A percentile compares a stretch with the other conserved stretches of the same genome.
phyloP scores from a whole-genome alignment of 2,329 filamentous ascomycete genomes.

The Blastomyces emzantsi region DNA sequence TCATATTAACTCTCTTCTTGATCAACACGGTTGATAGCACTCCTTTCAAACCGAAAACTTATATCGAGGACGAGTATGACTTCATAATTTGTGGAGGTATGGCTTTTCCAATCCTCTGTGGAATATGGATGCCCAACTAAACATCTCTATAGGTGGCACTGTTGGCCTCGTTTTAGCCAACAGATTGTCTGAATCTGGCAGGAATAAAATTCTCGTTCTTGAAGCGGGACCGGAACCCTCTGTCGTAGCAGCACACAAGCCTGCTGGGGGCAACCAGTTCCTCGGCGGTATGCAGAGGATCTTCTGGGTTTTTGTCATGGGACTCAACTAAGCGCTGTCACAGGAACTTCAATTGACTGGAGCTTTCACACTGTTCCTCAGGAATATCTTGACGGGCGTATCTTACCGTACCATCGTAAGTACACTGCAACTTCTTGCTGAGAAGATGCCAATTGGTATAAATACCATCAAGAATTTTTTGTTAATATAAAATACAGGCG shows the following conservation, averaged over 20 bases:
- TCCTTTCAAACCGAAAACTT: background rate
- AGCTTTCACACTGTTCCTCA: conserved; percentile 19
- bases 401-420: conserved; percentile 14
- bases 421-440: background rate
- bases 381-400: conserved; percentile 12
- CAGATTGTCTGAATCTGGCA: conserved; percentile 17
- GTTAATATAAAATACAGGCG: conserved; percentile 7
- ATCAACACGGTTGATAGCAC: background rate
- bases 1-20: conserved; percentile 2
- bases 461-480: background rate
- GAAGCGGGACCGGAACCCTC: conserved; percentile 20
- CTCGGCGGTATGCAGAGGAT: conserved; percentile 17
- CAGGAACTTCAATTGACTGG: conserved; percentile 26
- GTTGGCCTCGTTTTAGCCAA: conserved; percentile 21
- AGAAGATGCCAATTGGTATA: background rate
- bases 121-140: background rate
- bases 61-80: conserved; percentile 13
- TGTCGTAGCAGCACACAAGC: conserved; percentile 22
- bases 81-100: conserved; percentile 19
- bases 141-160: conserved; percentile 19
- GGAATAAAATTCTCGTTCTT: conserved; percentile 15
- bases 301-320: background rate
- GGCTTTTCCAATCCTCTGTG: background rate
- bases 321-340: background rate
- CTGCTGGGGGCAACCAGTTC: conserved; percentile 24